phyloP scores from a whole-genome alignment of 2,329 filamentous ascomycete species.

The Alternaria sp. region DNA sequence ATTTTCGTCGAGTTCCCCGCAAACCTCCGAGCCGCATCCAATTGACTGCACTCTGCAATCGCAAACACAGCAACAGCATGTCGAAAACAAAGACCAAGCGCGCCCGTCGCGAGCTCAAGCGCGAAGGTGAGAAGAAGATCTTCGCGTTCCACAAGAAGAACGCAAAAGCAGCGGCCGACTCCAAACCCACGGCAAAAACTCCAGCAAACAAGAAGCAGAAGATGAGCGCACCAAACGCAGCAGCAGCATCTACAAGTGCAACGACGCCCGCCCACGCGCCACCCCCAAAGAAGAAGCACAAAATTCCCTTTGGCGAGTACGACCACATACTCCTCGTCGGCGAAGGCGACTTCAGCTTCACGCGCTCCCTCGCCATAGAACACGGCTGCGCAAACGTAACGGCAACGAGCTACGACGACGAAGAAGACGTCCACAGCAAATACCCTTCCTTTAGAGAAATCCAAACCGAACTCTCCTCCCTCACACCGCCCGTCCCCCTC shows the following conservation, averaged over 20 bases:
- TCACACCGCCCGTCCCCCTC: slow-evolving; percentile 45
- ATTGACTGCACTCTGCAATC: slow-evolving; percentile 2
- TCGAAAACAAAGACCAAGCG: slow-evolving; percentile 45
- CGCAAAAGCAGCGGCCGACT: slow-evolving; percentile 21
- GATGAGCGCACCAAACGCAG: slow-evolving; percentile 2
- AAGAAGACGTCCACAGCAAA: slow-evolving; percentile 59
- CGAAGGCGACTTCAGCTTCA: slow-evolving; percentile 81
- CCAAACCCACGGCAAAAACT: slow-evolving; percentile 14
- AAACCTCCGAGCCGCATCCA: slow-evolving; percentile 18
- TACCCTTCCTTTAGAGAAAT: slow-evolving; percentile 57
- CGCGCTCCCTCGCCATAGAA: slow-evolving; percentile 68
- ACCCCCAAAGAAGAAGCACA: slow-evolving; percentile 3
- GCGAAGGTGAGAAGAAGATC: slow-evolving; percentile 38
- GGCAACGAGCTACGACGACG: slow-evolving; percentile 71
- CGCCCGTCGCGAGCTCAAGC: slow-evolving; percentile 42
- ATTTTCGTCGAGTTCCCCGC: slow-evolving; percentile 30
- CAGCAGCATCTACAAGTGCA: slow-evolving; percentile 5
- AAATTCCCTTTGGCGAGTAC: slow-evolving; percentile 69
- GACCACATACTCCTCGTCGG: slow-evolving; percentile 78
- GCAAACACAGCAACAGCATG: slow-evolving; percentile 23
- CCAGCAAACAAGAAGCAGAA: slow-evolving; percentile 23
- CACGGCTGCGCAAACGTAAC: slow-evolving; percentile 71
- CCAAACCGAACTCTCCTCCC: slow-evolving; percentile 22
- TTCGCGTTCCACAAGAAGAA: slow-evolving; percentile 33
- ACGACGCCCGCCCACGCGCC: slow-evolving; percentile 12